phyloP scores from a whole-genome alignment of 1,139 yeast species.

The Saccharomyces hybrid region DNA sequence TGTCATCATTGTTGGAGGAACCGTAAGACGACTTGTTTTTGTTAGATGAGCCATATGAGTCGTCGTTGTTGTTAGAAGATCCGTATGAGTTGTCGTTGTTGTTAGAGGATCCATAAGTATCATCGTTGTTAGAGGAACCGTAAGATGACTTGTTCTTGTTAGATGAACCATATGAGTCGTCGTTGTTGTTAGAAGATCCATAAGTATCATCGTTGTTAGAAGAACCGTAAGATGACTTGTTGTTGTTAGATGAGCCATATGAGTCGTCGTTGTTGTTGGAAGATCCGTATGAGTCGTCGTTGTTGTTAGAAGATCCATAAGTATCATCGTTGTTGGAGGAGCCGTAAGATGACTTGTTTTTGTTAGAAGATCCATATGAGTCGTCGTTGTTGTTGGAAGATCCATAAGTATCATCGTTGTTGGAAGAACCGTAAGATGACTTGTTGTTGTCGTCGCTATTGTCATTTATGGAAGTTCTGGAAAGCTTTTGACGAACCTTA shows the following conservation, averaged over 20 bases:
- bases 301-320: constrained; percentile 13
- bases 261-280: constrained; percentile 14
- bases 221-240: constrained; percentile 11
- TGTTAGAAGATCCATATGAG: constrained; percentile 25
- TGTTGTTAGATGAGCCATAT: constrained; percentile 10
- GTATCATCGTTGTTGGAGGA: constrained; percentile 17
- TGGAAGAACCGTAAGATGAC: constrained; percentile 5
- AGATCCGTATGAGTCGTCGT: constrained; percentile 11
- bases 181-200: constrained; percentile 16
- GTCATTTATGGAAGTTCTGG: constrained; percentile 22
- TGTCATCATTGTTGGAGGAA: constrained; percentile 11
- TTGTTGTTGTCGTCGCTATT: constrained; percentile 10
- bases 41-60: constrained; percentile 12
- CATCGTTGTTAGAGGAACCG: constrained; percentile 9
- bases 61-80: constrained; percentile 7
- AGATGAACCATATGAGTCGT: constrained; percentile 19
- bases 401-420: constrained; percentile 12
- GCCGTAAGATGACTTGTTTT: constrained; percentile 16
- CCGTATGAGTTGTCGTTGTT: constrained; percentile 9
- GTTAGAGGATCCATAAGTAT: constrained; percentile 26
- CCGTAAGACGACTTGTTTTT: constrained; percentile 2
- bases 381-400: constrained; percentile 14
- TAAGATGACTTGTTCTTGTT: constrained; percentile 12
- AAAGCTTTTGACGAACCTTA: constrained; percentile 21
- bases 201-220: constrained; percentile 6